Base-by-base conservation (phyloP, 2,329 filamentous ascomycete species). In the Pestalotiopsis sp. region DNA sequence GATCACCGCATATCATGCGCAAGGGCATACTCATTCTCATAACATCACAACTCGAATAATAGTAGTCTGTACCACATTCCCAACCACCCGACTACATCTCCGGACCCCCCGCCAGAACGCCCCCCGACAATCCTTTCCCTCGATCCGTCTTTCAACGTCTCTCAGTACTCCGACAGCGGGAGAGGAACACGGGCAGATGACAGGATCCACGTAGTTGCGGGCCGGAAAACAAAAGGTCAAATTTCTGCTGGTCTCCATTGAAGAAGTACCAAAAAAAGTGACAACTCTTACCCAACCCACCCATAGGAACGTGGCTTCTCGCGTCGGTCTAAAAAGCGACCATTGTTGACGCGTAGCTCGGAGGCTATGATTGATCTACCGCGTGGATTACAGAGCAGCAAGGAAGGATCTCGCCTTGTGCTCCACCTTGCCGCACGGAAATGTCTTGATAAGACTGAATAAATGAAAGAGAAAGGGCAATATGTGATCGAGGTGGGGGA, bases 361-460 rank as follows among this genome's bases (percentile, higher is more conserved):
- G 56, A 66, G 64, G 64, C 64, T 66, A 49, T 38, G 45, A 66
- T 87, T 83, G 71, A 85, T 91, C 71, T 91, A 88, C 88, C 89
- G 89, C 89, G 90, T 89, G 88, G 89, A 91, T 91, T 91, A 91
- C 89, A 91, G 87, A 91, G 88, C 86, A 84, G 86, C 89, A 91
- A 91, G 89, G 89, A 91, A 88, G 82, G 83, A 79, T 89, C 89
- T 91, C 88, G 87, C 89, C 89, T 91, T 91, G 89, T 88, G 88
- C 89, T 91, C 89, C 89, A 91, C 89, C 89, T 88, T 86, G 88
- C 88, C 88, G 87, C 89, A 89, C 89, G 89, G 88, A 88, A 66
- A 66, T 25, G 20, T 17, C 11, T 64, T 49, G 20, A 41, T 23
- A 20, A n/a, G 41, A 31, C 38, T 17, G 14, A n/a, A n/a, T 9